These are phyloP conservation scores for Arthrobotrys entomopaga DNA, from an alignment of 2,329 filamentous ascomycete genomes.

Conservation along the genomic window DNA sequence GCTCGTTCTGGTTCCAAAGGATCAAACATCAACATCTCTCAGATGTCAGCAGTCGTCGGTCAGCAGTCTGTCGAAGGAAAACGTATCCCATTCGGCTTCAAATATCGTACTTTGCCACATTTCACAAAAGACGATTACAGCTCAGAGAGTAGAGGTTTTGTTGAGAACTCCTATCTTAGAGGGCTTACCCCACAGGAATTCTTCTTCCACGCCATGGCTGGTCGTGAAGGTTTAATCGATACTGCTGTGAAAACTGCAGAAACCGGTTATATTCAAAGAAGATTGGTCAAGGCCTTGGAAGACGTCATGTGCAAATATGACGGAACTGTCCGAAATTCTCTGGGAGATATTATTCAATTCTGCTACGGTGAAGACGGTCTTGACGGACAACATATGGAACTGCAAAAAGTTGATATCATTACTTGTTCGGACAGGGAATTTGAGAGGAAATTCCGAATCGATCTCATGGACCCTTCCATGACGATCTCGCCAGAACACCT, in stretches of 20 bases:
- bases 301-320: conserved; percentile 98
- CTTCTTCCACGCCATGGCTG: conserved; percentile 99
- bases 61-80: conserved; percentile 99
- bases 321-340: conserved; percentile 93
- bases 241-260: conserved; percentile 99
- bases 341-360: conserved; percentile 96
- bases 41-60: conserved; percentile 98
- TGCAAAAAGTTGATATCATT: conserved; percentile 87
- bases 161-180: conserved; percentile 97
- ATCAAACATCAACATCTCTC: conserved; percentile 98
- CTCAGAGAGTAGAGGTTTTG: conserved; percentile 93
- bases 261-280: conserved; percentile 98
- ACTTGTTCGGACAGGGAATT: conserved; percentile 81
- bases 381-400: conserved; percentile 92
- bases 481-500: conserved; percentile 76
- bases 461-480: conserved; percentile 78
- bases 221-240: conserved; percentile 99
- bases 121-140: conserved; percentile 99
- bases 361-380: conserved; percentile 97
- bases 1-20: conserved; percentile 96
- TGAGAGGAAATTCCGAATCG: conserved; percentile 81
- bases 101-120: conserved; percentile 94
- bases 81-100: conserved; percentile 98
- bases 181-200: conserved; percentile 95
- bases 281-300: conserved; percentile 96